phyloP scores from a whole-genome alignment of 31 red algal species.

The Asparagopsis taxiformis region DNA sequence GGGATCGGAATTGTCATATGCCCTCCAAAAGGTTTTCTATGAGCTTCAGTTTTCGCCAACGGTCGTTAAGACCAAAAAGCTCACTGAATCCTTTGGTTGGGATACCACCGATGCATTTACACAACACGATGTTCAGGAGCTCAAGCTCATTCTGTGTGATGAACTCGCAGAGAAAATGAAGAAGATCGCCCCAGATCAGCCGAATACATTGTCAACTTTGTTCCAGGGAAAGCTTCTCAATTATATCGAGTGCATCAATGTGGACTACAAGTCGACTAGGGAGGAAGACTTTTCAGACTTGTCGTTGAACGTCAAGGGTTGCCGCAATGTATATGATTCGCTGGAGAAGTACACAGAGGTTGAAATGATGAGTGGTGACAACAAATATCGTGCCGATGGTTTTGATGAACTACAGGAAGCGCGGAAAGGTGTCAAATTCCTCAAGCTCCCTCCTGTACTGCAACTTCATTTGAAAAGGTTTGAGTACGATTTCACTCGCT shows the following conservation, averaged over 20 bases:
- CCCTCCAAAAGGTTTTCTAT: conserved; percentile 96
- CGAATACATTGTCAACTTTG: conserved; percentile 79
- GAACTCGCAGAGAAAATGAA: conserved; percentile 91
- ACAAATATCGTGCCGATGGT: conserved; percentile 95
- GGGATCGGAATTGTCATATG: conserved; percentile 72
- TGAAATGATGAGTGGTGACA: conserved; percentile 98
- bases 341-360: conserved; percentile 97
- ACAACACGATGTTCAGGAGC: conserved; percentile 98
- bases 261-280: conserved; percentile 73
- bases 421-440: conserved; percentile 85
- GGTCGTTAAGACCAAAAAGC: conserved; percentile 93
- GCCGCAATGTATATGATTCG: conserved; percentile 90
- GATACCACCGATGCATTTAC: conserved; percentile 90
- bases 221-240: conserved; percentile 88
- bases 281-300: conserved; percentile 95
- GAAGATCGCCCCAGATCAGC: conserved; percentile 56
- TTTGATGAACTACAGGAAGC: conserved; percentile 91
- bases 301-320: conserved; percentile 91
- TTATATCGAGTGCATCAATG: conserved; percentile 90
- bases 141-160: conserved; percentile 96
- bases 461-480: conserved; percentile 98
- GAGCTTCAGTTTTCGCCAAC: conserved; percentile 85
- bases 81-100: conserved; percentile 98
- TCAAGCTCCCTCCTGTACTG: conserved; percentile 89
- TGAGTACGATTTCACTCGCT: conserved; percentile 91